phyloP scores from a whole-genome alignment of 2,329 filamentous ascomycete species.

The Pestalotiopsis sp. region DNA sequence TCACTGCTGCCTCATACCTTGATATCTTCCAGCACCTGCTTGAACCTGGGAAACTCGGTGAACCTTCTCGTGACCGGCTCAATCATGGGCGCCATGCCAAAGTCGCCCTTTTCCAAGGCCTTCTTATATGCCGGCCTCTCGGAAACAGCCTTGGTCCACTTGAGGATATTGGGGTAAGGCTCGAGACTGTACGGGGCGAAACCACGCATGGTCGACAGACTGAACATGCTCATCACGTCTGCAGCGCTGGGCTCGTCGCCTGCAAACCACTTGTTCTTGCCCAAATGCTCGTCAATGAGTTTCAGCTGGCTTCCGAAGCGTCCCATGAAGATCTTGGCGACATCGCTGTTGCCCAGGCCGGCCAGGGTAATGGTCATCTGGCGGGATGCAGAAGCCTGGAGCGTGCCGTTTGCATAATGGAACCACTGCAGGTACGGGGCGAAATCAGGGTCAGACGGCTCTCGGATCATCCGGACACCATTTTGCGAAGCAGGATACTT shows the following conservation, averaged over 20 bases:
- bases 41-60: slow-evolving; percentile 14
- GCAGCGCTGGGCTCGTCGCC: slow-evolving; percentile 10
- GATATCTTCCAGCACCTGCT: slow-evolving; percentile 6
- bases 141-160: slow-evolving; percentile 14
- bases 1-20: background rate
- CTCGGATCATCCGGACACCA: slow-evolving; percentile 4
- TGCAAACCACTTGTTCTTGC: slow-evolving; percentile 13
- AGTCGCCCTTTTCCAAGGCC: slow-evolving; percentile 15
- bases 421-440: slow-evolving; percentile 15
- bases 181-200: slow-evolving; percentile 9
- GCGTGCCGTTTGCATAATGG: slow-evolving; percentile 16
- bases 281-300: slow-evolving; percentile 13
- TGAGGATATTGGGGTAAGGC: slow-evolving; percentile 14
- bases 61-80: slow-evolving; percentile 11
- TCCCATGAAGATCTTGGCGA: background rate
- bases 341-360: background rate
- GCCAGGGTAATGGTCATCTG: slow-evolving; percentile 10
- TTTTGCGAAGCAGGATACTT: background rate
- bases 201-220: slow-evolving; percentile 14
- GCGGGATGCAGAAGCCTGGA: slow-evolving; percentile 8
- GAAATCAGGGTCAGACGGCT: slow-evolving; percentile 12
- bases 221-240: slow-evolving; percentile 16
- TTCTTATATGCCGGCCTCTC: slow-evolving; percentile 13
- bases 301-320: slow-evolving; percentile 7
- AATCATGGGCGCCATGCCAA: slow-evolving; percentile 16